Evolutionary conservation across 192 early-diverging fungal species (phyloP).

Genomic region (Entomortierella lignicola): DNA sequence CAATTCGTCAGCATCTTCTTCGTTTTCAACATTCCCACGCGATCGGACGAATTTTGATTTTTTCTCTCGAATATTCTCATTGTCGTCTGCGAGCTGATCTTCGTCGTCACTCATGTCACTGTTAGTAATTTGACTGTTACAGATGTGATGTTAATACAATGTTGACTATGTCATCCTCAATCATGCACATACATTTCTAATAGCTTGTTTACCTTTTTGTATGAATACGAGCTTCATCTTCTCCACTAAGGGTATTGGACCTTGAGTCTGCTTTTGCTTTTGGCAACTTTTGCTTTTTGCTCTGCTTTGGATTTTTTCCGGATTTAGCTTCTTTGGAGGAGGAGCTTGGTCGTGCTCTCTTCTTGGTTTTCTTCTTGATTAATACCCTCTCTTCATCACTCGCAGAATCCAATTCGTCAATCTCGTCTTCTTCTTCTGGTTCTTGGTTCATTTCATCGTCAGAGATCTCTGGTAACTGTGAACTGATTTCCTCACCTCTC

Average conservation of each 20-base stretch:
- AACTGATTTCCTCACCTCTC: slow-evolving; percentile 73
- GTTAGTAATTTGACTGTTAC: slow-evolving; percentile 43
- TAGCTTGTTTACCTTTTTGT: slow-evolving; percentile 18
- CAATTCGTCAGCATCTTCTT: slow-evolving; percentile 5
- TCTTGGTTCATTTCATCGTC: slow-evolving; percentile 27
- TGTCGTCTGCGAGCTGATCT: slow-evolving; percentile 8
- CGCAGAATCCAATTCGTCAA: neutral
- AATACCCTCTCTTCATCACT: neutral
- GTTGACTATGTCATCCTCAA: too few relatives aligned
- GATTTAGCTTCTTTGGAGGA: neutral
- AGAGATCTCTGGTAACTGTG: slow-evolving; percentile 44
- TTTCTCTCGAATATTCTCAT: slow-evolving; percentile 4
- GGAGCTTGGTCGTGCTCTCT: slow-evolving; percentile 4
- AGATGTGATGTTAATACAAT: neutral
- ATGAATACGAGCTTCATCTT: slow-evolving; percentile 29
- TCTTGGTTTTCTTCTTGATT: slow-evolving; percentile 5
- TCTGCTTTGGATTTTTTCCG: neutral
- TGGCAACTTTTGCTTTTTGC: neutral
- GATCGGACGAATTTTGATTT: slow-evolving; percentile 8
- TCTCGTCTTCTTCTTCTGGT: slow-evolving; percentile 12
- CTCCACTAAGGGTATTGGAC: neutral
- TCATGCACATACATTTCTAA: neutral
- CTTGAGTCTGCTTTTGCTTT: neutral
- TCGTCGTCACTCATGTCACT: slow-evolving; percentile 47
- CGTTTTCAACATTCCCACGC: neutral